These are phyloP conservation scores for Aegilops umbellulata DNA, from an alignment of 176 grass and related monocot genomes.

Conservation along the genomic window DNA sequence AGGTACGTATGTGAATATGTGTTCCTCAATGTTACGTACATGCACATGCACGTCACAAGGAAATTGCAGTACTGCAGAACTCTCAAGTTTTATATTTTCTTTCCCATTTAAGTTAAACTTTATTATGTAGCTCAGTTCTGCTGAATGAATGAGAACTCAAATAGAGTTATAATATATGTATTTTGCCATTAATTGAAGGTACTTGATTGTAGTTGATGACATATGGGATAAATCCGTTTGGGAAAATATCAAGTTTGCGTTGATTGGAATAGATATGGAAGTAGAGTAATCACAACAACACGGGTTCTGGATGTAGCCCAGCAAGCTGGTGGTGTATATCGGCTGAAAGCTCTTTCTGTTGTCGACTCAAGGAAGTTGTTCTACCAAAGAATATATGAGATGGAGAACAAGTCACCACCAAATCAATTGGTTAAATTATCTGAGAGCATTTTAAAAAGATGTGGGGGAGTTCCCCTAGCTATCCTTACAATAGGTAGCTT, in stretches of 20 bases:
- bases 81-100: not conserved
- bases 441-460: not conserved
- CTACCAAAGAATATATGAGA: not conserved
- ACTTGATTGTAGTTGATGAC: conserved; percentile 13
- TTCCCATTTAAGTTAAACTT: not conserved
- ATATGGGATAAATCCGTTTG: not conserved
- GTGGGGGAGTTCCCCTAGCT: conserved; percentile 14
- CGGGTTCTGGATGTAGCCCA: not conserved
- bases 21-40: too few species aligned
- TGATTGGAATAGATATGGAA: not conserved
- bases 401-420: not conserved
- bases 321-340: not conserved
- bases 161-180: not conserved
- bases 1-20: not conserved
- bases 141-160: not conserved
- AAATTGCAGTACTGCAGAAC: not conserved
- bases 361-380: not conserved
- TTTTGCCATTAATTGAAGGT: not conserved
- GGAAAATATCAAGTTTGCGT: not conserved
- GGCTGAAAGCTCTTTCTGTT: not conserved
- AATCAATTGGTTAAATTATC: not conserved
- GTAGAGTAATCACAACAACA: conserved; percentile 10
- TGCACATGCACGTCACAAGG: too few species aligned
- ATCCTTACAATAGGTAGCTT: not conserved
- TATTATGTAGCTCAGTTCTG: not conserved